These are phyloP conservation scores for Sphagnum fallax DNA, from an alignment of 228 moss, liverwort and hornwort genomes.

Conservation along the genomic window DNA sequence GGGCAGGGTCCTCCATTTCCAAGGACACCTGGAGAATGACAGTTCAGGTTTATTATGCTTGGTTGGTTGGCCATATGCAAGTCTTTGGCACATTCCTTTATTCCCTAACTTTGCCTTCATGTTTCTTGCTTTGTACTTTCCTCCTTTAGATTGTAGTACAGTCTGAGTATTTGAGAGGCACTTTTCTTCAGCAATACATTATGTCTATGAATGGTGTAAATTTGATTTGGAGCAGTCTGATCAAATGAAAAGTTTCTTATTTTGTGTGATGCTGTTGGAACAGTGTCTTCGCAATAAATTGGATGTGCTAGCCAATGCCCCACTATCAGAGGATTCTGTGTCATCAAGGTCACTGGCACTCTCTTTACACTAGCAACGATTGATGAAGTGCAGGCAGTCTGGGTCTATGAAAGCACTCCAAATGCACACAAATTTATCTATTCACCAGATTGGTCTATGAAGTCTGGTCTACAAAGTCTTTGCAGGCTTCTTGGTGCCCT, in stretches of 20 bases:
- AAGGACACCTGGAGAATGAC: conserved; percentile 61
- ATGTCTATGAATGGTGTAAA: background rate
- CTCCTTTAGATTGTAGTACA: background rate
- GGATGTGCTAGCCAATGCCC: conserved; percentile 27
- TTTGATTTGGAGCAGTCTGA: background rate
- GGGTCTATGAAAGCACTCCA: too few relatives aligned
- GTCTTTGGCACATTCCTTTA: too few relatives aligned
- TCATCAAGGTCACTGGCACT: conserved; percentile 29
- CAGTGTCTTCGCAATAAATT: conserved; percentile 42
- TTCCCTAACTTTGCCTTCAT: too few relatives aligned
- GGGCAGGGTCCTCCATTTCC: conserved; percentile 50
- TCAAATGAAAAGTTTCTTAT: background rate
- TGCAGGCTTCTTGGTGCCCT: background rate
- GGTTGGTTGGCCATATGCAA: background rate
- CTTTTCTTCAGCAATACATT: background rate
- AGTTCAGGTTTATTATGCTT: conserved; percentile 49
- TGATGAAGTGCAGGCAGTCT: too few relatives aligned
- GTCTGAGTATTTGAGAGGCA: background rate
- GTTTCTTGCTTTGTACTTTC: background rate
- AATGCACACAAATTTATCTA: background rate
- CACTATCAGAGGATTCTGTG: conserved; percentile 33
- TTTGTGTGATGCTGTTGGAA: conserved; percentile 5
- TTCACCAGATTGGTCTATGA: conserved; percentile 9
- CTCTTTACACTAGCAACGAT: background rate
- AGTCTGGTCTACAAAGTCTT: background rate